Conservation (phyloP, 768 basidiomycete species). For the Tricholoma sp. region DNA sequence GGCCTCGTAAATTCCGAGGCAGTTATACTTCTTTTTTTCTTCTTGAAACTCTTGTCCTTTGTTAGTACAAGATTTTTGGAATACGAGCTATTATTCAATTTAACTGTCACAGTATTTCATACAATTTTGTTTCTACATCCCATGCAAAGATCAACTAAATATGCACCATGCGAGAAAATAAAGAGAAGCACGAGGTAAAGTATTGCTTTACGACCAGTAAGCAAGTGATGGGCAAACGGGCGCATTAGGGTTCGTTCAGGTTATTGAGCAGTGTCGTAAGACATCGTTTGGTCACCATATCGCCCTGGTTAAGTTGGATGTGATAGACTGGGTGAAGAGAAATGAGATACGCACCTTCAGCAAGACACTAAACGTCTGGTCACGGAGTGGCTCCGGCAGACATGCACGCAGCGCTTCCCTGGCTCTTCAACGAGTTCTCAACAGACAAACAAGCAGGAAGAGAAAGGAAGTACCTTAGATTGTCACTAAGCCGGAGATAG, state of each 20-base stretch:
- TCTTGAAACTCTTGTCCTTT: too few species aligned
- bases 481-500: slow-evolving; percentile 93
- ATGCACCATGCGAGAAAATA: slow-evolving; percentile 24
- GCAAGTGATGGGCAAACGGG: background rate
- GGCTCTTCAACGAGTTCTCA: slow-evolving; percentile 49
- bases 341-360: slow-evolving; percentile 62
- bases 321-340: slow-evolving; percentile 10
- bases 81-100: background rate
- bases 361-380: slow-evolving; percentile 86
- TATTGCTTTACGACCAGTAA: slow-evolving; percentile 5
- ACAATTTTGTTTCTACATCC: slow-evolving; percentile 15
- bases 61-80: too few species aligned
- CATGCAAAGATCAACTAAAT: slow-evolving; percentile 17
- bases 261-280: slow-evolving; percentile 87
- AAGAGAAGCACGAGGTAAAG: slow-evolving; percentile 12
- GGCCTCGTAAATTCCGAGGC: too few species aligned
- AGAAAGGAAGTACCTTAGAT: slow-evolving; percentile 59
- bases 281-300: slow-evolving; percentile 97
- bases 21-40: too few species aligned
- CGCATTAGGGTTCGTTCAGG: slow-evolving; percentile 60
- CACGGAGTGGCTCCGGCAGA: slow-evolving; percentile 90
- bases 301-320: slow-evolving; percentile 52
- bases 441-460: background rate
- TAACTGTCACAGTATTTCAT: background rate
- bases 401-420: slow-evolving; percentile 94